Evolutionary conservation across 2,329 filamentous ascomycete genomes (phyloP).

Genomic region (Aspergillus glaucus): DNA sequence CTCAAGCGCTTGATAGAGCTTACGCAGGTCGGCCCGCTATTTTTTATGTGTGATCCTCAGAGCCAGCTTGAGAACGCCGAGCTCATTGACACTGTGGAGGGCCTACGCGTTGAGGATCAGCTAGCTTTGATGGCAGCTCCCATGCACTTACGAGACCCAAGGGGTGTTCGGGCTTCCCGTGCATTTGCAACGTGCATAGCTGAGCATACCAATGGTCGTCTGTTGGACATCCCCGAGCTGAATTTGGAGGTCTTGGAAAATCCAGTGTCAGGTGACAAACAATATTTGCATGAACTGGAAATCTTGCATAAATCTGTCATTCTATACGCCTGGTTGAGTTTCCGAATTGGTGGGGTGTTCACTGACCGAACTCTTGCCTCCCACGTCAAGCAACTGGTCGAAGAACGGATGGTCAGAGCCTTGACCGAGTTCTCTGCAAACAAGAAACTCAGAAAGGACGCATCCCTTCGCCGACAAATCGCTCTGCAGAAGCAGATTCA

Average conservation of each 20-base stretch:
- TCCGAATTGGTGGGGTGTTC: slow-evolving; percentile 78
- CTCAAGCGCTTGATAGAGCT: slow-evolving; percentile 68
- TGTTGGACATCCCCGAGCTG: slow-evolving; percentile 66
- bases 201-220: slow-evolving; percentile 56
- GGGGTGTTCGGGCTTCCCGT: slow-evolving; percentile 44
- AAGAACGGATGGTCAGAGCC: slow-evolving; percentile 64
- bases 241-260: slow-evolving; percentile 67
- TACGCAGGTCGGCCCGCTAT: slow-evolving; percentile 57
- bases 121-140: slow-evolving; percentile 71
- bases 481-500: slow-evolving; percentile 30
- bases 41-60: slow-evolving; percentile 61
- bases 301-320: slow-evolving; percentile 73
- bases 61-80: slow-evolving; percentile 64
- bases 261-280: slow-evolving; percentile 37
- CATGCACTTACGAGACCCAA: slow-evolving; percentile 47
- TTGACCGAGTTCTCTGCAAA: slow-evolving; percentile 52
- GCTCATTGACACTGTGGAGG: slow-evolving; percentile 62
- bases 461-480: slow-evolving; percentile 33
- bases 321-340: slow-evolving; percentile 88
- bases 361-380: slow-evolving; percentile 67
- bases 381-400: slow-evolving; percentile 70
- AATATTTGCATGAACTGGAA: slow-evolving; percentile 66
- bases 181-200: slow-evolving; percentile 66
- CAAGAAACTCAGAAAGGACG: slow-evolving; percentile 34
- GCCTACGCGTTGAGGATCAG: slow-evolving; percentile 65